Evolutionary conservation across 2,329 filamentous ascomycete genomes (phyloP), one percentile per base, ranked within the genome.

Genomic region (Alternaria tenuissima): DNA sequence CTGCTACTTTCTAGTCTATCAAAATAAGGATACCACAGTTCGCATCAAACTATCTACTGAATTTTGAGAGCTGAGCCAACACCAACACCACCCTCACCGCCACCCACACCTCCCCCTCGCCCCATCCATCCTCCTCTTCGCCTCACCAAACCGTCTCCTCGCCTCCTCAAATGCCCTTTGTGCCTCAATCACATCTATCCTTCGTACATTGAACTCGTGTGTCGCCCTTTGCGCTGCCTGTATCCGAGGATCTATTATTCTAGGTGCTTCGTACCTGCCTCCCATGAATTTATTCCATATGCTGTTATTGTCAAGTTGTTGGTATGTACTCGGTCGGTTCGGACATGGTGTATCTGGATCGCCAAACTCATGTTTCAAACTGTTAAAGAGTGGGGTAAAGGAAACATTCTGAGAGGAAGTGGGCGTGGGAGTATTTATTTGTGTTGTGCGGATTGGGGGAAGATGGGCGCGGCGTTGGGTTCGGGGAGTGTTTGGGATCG

Each of bases 181-280:
- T 18, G 49, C 49, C 7, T 42, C 16, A n/a, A 47, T 49, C 9
- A 61, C n/a, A 16, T 65, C 44, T 41, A 60, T 12, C 5, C 57
- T 36, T 20, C 54, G 39, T 1, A 61, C 5, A 8, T 65, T 61
- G 28, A 61, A 60, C 22, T 65, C 55, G 7, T 61, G 62, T 8
- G 52, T 61, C 6, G 62, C 57, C 1, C 32, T 52, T 2, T 59
- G 57, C n/a, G 34, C 52, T 20, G 53, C 54, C 24, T 62, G 38
- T 16, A 63, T 16, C 2, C 36, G 30, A n/a, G n/a, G 12, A 22
- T 59, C 22, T 22, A 43, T 22, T 7, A 8, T 12, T 11, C 28
- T 20, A 18, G 39, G 22, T 12, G 32, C 43, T 49, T 42, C 38
- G 7, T 44, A 43, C 2, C 18, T 18, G 5, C 30, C 39, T 14